Base-by-base conservation (phyloP, 2,329 filamentous ascomycete genomes). In the Alternaria novae-zelandiae region DNA sequence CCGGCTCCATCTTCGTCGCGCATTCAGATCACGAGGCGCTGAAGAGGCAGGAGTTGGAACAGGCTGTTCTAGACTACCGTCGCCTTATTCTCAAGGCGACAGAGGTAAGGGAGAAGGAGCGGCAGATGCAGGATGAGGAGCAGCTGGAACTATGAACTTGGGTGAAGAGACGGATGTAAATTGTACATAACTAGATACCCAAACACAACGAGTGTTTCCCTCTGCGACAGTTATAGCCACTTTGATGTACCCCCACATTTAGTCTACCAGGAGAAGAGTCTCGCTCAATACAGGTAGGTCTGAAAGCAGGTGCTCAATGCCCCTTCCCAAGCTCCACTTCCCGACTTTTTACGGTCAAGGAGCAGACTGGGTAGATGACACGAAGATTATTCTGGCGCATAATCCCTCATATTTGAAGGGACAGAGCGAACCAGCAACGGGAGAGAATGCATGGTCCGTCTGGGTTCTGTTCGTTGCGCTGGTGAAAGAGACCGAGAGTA, bases 11-110 rank as follows among this genome's bases (percentile, higher is more conserved):
- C 65, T 84, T 96, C 41, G 93, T 97, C 26, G 95, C 95, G 6
- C 95, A 98, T 77, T 91, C 90, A 1, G 90, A 93, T 68, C 86
- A 96, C 71, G 95, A 97, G 82, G 90, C 90, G 30, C 77, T 97
- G 70, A 92, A 87, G 25, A 87, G 95, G 28, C 86, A 85, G 23
- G 91, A 96, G 68, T 81, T 98, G 55, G 90, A 94, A 80, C 84
- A 86, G 54, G 91, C 94, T 4, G 92, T 97, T 0, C 85, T 89
- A 66, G 94, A 90, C 7, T 97, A 94, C 78, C 89, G 92, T 81
- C 90, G 74, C 21, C 59, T 81, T 36, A 77, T 81, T 49, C 54
- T 79, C 44, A 74, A 74, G 47, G 72, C 77, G 13, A 68, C 65
- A 2, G 73, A 72, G 59, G 73, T 78, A 63, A 66, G 71, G 36